phyloP scores from a whole-genome alignment of 192 early-diverging fungal species.

The Backusella tuberculispora region DNA sequence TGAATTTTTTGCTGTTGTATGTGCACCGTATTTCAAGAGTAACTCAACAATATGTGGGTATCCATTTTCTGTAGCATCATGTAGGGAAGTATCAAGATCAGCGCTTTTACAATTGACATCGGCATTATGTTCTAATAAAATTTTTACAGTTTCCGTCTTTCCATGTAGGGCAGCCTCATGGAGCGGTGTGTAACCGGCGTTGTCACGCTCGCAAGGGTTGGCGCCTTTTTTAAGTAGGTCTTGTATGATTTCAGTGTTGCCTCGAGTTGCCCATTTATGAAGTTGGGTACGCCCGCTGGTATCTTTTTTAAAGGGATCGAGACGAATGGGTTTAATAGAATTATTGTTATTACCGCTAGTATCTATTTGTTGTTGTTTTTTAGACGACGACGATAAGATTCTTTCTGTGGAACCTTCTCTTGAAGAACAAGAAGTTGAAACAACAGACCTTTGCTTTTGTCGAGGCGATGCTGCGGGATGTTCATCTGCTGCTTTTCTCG shows the following conservation, averaged over 20 bases:
- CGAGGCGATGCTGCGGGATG: neutral
- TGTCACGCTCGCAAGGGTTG: conserved; percentile 60
- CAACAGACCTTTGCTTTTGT: neutral
- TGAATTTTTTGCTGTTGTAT: conserved; percentile 55
- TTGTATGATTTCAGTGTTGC: conserved; percentile 57
- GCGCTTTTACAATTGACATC: conserved; percentile 61
- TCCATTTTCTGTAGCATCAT: conserved; percentile 65
- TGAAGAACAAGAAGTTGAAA: conserved; percentile 9
- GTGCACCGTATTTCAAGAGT: conserved; percentile 50
- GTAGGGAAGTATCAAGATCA: conserved; percentile 68
- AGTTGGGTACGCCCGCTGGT: conserved; percentile 67
- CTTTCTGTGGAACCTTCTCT: conserved; percentile 29
- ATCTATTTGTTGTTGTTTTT: conserved; percentile 8
- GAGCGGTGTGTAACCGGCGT: conserved; percentile 69
- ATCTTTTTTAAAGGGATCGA: conserved; percentile 58
- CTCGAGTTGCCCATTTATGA: conserved; percentile 62
- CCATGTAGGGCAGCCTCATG: conserved; percentile 69
- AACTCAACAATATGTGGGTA: conserved; percentile 47
- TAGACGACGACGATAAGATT: neutral
- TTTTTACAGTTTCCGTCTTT: conserved; percentile 50
- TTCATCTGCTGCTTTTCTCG: conserved; percentile 29
- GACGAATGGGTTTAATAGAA: neutral
- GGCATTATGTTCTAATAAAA: conserved; percentile 58
- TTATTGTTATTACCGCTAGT: neutral
- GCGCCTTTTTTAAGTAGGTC: conserved; percentile 62